Conservation (phyloP, 2,329 filamentous ascomycete genomes). For the Epichloe sp. region DNA sequence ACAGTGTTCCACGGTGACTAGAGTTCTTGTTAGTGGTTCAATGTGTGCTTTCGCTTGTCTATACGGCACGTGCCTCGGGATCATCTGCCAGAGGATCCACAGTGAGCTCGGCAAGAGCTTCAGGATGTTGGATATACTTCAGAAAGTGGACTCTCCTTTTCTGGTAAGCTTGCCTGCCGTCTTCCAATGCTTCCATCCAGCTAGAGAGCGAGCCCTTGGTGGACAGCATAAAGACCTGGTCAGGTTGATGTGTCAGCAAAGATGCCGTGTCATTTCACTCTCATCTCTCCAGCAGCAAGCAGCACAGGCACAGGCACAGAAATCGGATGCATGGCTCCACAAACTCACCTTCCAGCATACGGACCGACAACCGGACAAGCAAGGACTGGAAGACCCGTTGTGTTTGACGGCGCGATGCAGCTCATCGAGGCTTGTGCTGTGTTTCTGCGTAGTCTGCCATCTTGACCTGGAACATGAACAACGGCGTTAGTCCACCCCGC, state of each 20-base stretch:
- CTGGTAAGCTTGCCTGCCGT: conserved; percentile 62
- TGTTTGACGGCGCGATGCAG: conserved; percentile 52
- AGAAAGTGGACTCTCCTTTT: conserved; percentile 63
- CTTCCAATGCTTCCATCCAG: conserved; percentile 56
- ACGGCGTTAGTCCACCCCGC: not conserved
- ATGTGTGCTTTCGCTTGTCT: not conserved
- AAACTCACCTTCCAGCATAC: conserved; percentile 73
- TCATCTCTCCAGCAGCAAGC: not conserved
- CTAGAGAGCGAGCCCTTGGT: conserved; percentile 47
- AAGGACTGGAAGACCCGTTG: conserved; percentile 47
- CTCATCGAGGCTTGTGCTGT: conserved; percentile 44
- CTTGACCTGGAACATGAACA: conserved; percentile 34
- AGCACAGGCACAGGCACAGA: too few relatives aligned
- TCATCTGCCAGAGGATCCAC: conserved; percentile 82
- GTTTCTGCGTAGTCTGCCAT: conserved; percentile 52
- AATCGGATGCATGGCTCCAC: not conserved
- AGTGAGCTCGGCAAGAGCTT: conserved; percentile 56
- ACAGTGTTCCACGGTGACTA: conserved; percentile 87
- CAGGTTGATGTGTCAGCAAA: conserved; percentile 6
- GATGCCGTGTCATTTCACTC: not conserved
- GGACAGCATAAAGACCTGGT: conserved; percentile 68
- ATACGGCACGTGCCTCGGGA: conserved; percentile 31
- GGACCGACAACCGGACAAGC: conserved; percentile 63
- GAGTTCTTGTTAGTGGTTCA: not conserved
- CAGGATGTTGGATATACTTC: conserved; percentile 70